Evolutionary conservation across 2,329 filamentous ascomycete species (phyloP).

Genomic region (Neoarthrinium moseri): DNA sequence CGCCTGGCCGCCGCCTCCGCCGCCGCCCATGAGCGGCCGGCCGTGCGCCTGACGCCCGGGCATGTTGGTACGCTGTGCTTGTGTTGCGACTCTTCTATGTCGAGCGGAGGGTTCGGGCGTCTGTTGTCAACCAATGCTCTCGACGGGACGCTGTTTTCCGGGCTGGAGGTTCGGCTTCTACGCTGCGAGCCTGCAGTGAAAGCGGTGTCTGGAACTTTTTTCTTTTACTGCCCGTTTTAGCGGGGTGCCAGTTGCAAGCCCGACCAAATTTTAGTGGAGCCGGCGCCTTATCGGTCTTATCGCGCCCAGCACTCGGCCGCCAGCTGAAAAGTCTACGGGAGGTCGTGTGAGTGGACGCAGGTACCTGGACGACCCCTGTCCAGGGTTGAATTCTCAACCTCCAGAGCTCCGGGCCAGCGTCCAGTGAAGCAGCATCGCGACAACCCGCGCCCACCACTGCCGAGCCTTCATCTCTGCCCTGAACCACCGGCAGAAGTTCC

Average conservation of each 20-base stretch:
- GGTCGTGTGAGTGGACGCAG: too few relatives aligned
- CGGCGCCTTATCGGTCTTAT: background rate
- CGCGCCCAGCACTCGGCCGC: background rate
- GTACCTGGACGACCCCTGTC: too few relatives aligned
- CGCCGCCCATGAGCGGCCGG: slow-evolving; percentile 40
- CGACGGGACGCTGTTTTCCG: too few relatives aligned
- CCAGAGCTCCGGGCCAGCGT: background rate
- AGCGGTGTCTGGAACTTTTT: slow-evolving; percentile 21
- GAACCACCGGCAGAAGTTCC: too few relatives aligned
- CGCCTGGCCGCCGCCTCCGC: slow-evolving; percentile 29
- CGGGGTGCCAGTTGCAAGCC: slow-evolving; percentile 3
- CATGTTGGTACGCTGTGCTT: too few relatives aligned
- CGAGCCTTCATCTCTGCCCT: too few relatives aligned
- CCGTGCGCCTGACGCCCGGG: slow-evolving; percentile 60
- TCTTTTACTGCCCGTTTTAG: slow-evolving; percentile 14
- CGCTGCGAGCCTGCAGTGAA: too few relatives aligned
- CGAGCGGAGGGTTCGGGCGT: too few relatives aligned
- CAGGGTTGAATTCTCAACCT: slow-evolving; percentile 6
- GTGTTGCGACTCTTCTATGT: too few relatives aligned
- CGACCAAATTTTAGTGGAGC: slow-evolving; percentile 1
- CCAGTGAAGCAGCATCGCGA: background rate
- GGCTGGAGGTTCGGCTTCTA: too few relatives aligned
- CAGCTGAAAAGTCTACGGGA: too few relatives aligned
- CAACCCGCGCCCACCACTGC: background rate
- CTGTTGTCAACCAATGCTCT: too few relatives aligned